Evolutionary conservation across 163 green algal genomes (phyloP).

Genomic region (Volvox carteri): DNA sequence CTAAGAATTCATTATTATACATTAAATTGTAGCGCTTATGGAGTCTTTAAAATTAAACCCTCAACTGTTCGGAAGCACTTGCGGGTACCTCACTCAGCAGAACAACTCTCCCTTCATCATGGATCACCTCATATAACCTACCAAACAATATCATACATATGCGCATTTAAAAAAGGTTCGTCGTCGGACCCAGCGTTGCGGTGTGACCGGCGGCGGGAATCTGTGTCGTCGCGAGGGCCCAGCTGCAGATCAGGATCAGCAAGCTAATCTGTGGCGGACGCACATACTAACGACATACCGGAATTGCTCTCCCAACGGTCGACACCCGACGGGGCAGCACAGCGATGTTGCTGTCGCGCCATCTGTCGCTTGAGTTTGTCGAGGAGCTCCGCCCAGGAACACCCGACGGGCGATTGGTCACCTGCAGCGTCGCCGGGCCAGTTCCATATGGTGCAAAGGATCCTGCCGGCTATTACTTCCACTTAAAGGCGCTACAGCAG

Average conservation of each 20-base stretch:
- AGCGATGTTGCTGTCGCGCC: neutral
- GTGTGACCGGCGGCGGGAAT: slow-evolving; percentile 8
- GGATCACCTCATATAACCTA: too few species aligned
- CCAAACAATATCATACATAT: too few species aligned
- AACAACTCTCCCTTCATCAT: too few species aligned
- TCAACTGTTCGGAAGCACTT: too few species aligned
- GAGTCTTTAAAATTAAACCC: too few species aligned
- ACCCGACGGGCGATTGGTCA: slow-evolving; percentile 44
- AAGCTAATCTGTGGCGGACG: neutral
- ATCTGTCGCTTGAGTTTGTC: slow-evolving; percentile 43
- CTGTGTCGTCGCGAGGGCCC: neutral
- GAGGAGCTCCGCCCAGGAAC: slow-evolving; percentile 54
- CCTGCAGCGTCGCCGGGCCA: slow-evolving; percentile 59
- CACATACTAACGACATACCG: too few species aligned
- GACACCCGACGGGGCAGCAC: neutral
- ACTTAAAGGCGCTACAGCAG: slow-evolving; percentile 76
- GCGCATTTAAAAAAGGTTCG: too few species aligned
- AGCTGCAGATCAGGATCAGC: neutral
- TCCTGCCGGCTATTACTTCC: slow-evolving; percentile 80
- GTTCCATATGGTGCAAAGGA: slow-evolving; percentile 72
- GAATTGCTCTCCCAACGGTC: too few species aligned
- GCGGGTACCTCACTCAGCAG: too few species aligned
- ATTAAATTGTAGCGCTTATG: too few species aligned
- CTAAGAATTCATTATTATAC: too few species aligned
- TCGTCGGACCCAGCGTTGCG: too few species aligned